Base-by-base conservation (phyloP, 306 rosid genomes). In the Quillaja saponaria region DNA sequence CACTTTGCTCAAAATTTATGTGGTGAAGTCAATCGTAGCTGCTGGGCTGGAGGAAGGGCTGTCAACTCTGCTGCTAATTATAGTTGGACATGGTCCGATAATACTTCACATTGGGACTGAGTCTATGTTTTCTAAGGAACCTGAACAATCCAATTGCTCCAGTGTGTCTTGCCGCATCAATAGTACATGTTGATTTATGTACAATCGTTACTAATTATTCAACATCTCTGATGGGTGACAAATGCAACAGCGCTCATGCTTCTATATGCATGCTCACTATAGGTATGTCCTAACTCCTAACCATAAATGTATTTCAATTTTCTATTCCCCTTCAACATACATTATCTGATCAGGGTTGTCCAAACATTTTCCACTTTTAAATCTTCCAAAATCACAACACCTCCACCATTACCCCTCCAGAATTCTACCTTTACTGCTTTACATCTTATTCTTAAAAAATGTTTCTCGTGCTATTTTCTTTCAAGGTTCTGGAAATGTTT, bases 41-140 rank as follows among this genome's bases (percentile, higher is more conserved):
- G 96, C 76, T 92, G 98, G 98, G 74, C 88, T 77, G 95, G 95
- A 57, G 98, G 96, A 60, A 76, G 84, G 68, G 78, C 61, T 16
- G 42, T 59, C 46, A 86, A 84, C 76, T 71, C 85, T 55, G 78
- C 84, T 19, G 21, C 52, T 34, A 72, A 85, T 71, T 50, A 69
- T 72, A 75, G 55, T 69, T 92, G 98, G 98, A 67, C 46, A 34
- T 86, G 95, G 98, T 86, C 95, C 6, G 96, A 88, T 62, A 84
- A 78, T 76, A 53, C 63, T 47, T 82, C 90, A 20, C 66, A 37
- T 7, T 79, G 96, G 98, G 88, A 86, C 34, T 57, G n/a, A 61
- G 25, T 84, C 96, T 64, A 49, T 76, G 47, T 59, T 76, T 74
- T 62, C 80, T 71, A 55, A 59, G 47, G 21, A 37, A 20, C 38